These are phyloP conservation scores for Candida sanyiensis DNA, from an alignment of 805 yeast species.

Conservation along the genomic window DNA sequence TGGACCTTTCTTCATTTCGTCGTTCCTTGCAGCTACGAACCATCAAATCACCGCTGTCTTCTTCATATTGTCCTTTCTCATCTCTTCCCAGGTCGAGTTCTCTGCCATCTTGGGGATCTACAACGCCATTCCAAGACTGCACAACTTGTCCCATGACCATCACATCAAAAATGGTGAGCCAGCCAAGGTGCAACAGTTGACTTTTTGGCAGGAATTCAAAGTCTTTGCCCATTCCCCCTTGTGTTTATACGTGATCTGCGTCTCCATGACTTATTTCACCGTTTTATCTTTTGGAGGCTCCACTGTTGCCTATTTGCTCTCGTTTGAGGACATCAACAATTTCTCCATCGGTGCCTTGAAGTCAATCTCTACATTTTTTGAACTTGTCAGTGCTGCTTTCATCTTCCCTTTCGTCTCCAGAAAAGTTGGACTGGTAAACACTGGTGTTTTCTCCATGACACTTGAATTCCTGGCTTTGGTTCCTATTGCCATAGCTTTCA, in stretches of 20 bases:
- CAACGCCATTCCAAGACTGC: constrained; percentile 26
- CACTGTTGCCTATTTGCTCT: constrained; percentile 31
- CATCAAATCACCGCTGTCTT: constrained; percentile 24
- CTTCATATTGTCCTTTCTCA: constrained; percentile 25
- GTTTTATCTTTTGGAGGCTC: constrained; percentile 35
- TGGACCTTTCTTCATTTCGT: constrained; percentile 34
- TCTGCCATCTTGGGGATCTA: constrained; percentile 30
- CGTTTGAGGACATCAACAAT: constrained; percentile 27
- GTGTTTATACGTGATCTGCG: constrained; percentile 28
- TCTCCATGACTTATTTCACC: constrained; percentile 30
- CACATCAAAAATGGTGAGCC: neutral
- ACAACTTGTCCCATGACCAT: neutral
- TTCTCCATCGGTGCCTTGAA: constrained; percentile 29
- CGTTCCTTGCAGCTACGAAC: constrained; percentile 23
- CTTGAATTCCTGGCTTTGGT: constrained; percentile 27
- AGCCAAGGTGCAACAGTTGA: constrained; percentile 5
- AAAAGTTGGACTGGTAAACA: constrained; percentile 25
- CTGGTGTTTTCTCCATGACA: constrained; percentile 28
- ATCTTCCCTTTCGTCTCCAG: constrained; percentile 26
- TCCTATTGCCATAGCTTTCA: constrained; percentile 23
- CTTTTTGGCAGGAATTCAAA: constrained; percentile 12
- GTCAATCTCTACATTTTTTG: constrained; percentile 29
- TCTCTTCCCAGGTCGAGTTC: constrained; percentile 30
- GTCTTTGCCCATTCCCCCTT: constrained; percentile 25
- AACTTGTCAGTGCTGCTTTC: constrained; percentile 29